Conservation (phyloP, 2,329 filamentous ascomycete species). For the Colletotrichum orchidophilum region DNA sequence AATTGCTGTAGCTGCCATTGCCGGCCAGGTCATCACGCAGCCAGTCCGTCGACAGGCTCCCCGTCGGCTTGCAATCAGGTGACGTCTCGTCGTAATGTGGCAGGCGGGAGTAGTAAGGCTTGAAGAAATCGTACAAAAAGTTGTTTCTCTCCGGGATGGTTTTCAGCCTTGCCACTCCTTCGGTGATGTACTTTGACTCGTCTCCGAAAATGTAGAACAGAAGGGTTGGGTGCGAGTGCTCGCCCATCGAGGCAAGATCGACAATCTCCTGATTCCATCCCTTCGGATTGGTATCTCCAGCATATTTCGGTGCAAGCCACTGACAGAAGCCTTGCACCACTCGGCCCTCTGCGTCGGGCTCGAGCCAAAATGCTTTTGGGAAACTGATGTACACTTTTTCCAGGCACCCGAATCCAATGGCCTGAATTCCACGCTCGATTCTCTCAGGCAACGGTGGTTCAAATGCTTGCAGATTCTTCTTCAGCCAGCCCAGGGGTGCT, state of each 20-base stretch:
- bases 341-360: conserved; percentile 48
- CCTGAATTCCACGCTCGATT: conserved; percentile 68
- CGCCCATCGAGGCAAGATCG: conserved; percentile 75
- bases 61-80: conserved; percentile 68
- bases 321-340: conserved; percentile 75
- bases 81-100: conserved; percentile 69
- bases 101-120: conserved; percentile 80
- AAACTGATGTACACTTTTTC: conserved; percentile 80
- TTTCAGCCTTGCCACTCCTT: conserved; percentile 50
- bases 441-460: conserved; percentile 66
- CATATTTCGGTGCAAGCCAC: conserved; percentile 78
- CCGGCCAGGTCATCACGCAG: conserved; percentile 81
- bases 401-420: conserved; percentile 74
- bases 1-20: conserved; percentile 85
- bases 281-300: conserved; percentile 65
- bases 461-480: conserved; percentile 67
- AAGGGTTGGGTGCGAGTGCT: conserved; percentile 78
- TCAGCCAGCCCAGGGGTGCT: conserved; percentile 74
- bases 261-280: conserved; percentile 81
- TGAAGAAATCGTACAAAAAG: conserved; percentile 73
- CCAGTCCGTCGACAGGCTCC: conserved; percentile 79
- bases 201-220: conserved; percentile 83
- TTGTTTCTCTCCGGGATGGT: conserved; percentile 58
- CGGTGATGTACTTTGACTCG: conserved; percentile 65
- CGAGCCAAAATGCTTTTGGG: conserved; percentile 77